Evolutionary conservation across 2,329 filamentous ascomycete genomes (phyloP).

Genomic region (Didymella glomerata): DNA sequence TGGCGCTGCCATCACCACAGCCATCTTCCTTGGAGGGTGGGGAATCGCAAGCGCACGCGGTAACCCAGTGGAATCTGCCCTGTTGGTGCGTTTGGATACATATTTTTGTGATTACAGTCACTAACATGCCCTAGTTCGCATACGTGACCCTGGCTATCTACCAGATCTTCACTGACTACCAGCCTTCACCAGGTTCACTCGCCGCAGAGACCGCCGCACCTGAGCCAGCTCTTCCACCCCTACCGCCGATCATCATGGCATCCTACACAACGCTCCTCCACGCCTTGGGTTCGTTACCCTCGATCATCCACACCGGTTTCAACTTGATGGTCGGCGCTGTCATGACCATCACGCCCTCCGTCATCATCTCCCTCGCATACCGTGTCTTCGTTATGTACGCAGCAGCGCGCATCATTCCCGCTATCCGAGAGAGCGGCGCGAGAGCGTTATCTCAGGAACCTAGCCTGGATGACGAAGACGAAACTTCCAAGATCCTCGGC

Average conservation of each 20-base stretch:
- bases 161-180: slow-evolving; percentile 98
- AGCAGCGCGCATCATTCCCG: slow-evolving; percentile 93
- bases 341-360: slow-evolving; percentile 93
- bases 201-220: slow-evolving; percentile 60
- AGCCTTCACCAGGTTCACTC: slow-evolving; percentile 71
- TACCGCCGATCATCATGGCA: slow-evolving; percentile 97
- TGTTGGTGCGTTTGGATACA: slow-evolving; percentile 63
- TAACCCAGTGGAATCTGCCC: slow-evolving; percentile 92
- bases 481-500: slow-evolving; percentile 79
- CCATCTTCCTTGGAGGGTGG: slow-evolving; percentile 90
- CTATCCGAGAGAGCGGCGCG: slow-evolving; percentile 85
- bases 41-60: slow-evolving; percentile 93
- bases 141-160: slow-evolving; percentile 99
- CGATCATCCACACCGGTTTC: slow-evolving; percentile 81
- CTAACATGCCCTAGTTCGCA: slow-evolving; percentile 68
- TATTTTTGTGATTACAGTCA: not conserved
- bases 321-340: slow-evolving; percentile 90
- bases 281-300: slow-evolving; percentile 81
- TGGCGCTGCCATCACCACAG: slow-evolving; percentile 89
- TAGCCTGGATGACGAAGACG: slow-evolving; percentile 83
- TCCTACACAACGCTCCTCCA: slow-evolving; percentile 93
- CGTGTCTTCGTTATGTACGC: slow-evolving; percentile 95
- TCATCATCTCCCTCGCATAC: slow-evolving; percentile 94
- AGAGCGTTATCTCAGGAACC: slow-evolving; percentile 84
- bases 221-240: slow-evolving; percentile 91